Base-by-base conservation (phyloP, 352 stramenopile species). In the Thraustochytrium striatum region DNA sequence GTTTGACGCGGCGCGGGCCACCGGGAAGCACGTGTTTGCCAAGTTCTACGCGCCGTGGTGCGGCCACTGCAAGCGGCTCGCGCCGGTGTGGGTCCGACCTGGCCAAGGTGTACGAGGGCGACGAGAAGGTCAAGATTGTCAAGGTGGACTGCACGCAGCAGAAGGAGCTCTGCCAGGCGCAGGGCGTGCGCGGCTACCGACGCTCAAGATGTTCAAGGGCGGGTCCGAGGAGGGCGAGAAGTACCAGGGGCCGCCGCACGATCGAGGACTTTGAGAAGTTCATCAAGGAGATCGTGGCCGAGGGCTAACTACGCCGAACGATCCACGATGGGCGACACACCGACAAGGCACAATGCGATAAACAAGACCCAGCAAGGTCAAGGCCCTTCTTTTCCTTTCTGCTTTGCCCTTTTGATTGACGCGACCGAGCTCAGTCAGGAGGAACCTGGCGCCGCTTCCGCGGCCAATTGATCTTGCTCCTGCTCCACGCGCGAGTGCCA, bases 41-140 rank as follows among this genome's bases (percentile, higher is more conserved):
- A 90, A 95, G 84, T 95, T 95, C 78, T 95, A 94, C 38, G 91
- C 91, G 1, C 90, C 91, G 13, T 95, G 90, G 91, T 95, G 91
- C 55, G 90, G 90, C 0, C 85, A 88, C 82, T 88, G 84, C 82
- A 93, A 85, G 86, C 78, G 87, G 25, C 87, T 96, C 16, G 90
- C 88, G 7, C 91, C 91, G 57, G 91, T 91, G 84, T 95, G 91
- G 85, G 88, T n/a, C 62, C 11, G 78, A 85, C 41, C 72, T 86
- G 30, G 73, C 69, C 33, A 58, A 78, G 21, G 61, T 47, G 43
- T 81, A 75, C 38, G 52, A 35, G 0, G n/a, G 33, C 59, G 69
- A 73, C 50, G 79, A 83, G 3, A 81, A 72, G 16, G 69, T 83
- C 30, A 43, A 53, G 35, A 57, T 83, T 16, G 70, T 41, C 57